Base-by-base conservation (phyloP, 208 protist species). In the Angomonas deanei region DNA sequence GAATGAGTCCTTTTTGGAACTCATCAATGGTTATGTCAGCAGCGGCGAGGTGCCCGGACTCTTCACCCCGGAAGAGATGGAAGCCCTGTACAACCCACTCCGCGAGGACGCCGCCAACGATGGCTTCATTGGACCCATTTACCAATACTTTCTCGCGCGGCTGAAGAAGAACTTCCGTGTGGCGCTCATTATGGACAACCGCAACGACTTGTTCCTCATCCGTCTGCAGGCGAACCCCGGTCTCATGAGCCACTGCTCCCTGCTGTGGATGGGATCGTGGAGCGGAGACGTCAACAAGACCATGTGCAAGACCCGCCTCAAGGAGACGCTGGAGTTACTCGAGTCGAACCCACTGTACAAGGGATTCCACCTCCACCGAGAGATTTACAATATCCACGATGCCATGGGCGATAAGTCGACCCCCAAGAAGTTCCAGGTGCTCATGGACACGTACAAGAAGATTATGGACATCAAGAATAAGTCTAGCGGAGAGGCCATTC, bases 31-130 rank as follows among this genome's bases (percentile, higher is more conserved):
- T 42, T 72, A 97, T 31, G 75, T 97, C 32, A 93, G 88, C 67
- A 90, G 86, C 66, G 93, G 93, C 38, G 91, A 97, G 64, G 84
- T 99, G 19, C 91, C 98, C 3, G 94, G 94, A 19, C 78, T 99
- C 11, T 99, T 99, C 76, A 80, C 92, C 17, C 86, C 90, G 17
- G 98, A 99, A 71, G 97, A 99, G 80, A 70, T 97, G 64, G 97
- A 99, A 57, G 72, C 78, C 26, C 97, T 99, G 68, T 84, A 97
- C 33, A 63, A 79, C 19, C 74, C 84, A 3, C 74, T 98, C 26
- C 83, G 93, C 64, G 93, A 97, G 55, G 88, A 97, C 36, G 83
- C 88, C 27, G 56, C 78, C 21, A 87, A 72, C 60, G 84, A 93
- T 21, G 93, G 93, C 48, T 91, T 83, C 71, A 86, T 96, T 59